These are phyloP conservation scores for Hippophae rhamnoides DNA, from an alignment of 306 rosid species.

Conservation along the genomic window DNA sequence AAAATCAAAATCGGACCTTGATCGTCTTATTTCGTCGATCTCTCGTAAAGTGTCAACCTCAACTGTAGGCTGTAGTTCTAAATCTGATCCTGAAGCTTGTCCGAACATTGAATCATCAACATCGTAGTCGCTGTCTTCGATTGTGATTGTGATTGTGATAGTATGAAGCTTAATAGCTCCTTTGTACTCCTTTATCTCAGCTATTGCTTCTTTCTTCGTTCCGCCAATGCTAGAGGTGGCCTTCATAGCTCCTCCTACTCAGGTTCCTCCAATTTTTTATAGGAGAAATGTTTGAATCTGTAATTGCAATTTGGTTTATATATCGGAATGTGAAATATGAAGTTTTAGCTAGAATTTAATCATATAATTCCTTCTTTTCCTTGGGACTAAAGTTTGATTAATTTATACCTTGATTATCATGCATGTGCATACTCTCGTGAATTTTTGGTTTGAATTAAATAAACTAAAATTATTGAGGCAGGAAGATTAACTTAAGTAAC, in stretches of 20 bases:
- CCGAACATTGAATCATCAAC: background rate
- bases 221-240: slow-evolving; percentile 43
- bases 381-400: no score
- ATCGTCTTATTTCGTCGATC: no score
- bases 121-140: background rate
- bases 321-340: no score
- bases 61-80: background rate
- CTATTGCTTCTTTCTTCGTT: slow-evolving; percentile 23
- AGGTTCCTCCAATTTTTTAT: slow-evolving; percentile 31
- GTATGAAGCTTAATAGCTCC: slow-evolving; percentile 24
- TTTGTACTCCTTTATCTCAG: slow-evolving; percentile 29
- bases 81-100: slow-evolving; percentile 6
- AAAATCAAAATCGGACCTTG: no score
- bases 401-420: no score
- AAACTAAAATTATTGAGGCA: no score
- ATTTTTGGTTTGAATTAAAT: background rate
- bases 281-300: background rate
- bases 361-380: no score
- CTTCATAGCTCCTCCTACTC: slow-evolving; percentile 18
- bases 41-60: background rate
- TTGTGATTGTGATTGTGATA: background rate
- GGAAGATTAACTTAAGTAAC: no score
- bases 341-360: no score
- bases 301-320: background rate
- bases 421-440: no score